These are phyloP conservation scores for Trichoderma virens DNA, from an alignment of 495 filamentous ascomycete genomes.

Conservation along the genomic window DNA sequence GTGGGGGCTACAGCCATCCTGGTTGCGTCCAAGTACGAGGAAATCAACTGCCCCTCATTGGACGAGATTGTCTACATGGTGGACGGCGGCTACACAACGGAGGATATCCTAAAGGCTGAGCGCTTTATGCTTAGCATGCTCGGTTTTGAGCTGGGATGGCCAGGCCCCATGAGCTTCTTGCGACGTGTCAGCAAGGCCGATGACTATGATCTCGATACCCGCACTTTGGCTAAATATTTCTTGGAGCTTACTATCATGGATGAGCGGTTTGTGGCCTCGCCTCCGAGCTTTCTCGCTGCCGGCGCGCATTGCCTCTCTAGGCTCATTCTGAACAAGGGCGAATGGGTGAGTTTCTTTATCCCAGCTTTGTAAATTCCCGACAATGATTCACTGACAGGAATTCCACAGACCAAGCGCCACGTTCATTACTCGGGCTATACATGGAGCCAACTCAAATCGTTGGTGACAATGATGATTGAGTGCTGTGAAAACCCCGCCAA, in stretches of 20 bases:
- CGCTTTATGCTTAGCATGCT: conserved; percentile 96
- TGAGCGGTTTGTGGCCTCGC: conserved; percentile 87
- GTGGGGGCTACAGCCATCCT: conserved; percentile 95
- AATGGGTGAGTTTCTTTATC: conserved; percentile 64
- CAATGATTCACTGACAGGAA: conserved; percentile 20
- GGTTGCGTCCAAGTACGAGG: conserved; percentile 95
- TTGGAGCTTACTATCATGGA: conserved; percentile 96
- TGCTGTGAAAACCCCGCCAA: conserved; percentile 74
- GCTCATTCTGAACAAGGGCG: conserved; percentile 77
- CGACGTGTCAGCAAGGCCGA: conserved; percentile 96
- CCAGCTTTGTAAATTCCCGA: conserved; percentile 7
- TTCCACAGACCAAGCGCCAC: conserved; percentile 62
- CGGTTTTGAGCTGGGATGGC: conserved; percentile 90
- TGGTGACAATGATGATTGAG: conserved; percentile 70
- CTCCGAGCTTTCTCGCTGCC: conserved; percentile 83
- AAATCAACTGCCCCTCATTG: conserved; percentile 92
- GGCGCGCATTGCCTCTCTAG: conserved; percentile 92
- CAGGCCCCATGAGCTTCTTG: conserved; percentile 96
- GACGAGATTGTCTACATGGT: conserved; percentile 98
- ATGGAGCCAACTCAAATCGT: conserved; percentile 67
- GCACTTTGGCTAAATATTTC: conserved; percentile 97
- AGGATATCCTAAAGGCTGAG: conserved; percentile 95
- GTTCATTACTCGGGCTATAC: conserved; percentile 92
- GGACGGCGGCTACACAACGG: conserved; percentile 75
- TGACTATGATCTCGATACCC: conserved; percentile 92